Base-by-base conservation (phyloP, 306 rosid genomes). In the Corylus heterophylla region DNA sequence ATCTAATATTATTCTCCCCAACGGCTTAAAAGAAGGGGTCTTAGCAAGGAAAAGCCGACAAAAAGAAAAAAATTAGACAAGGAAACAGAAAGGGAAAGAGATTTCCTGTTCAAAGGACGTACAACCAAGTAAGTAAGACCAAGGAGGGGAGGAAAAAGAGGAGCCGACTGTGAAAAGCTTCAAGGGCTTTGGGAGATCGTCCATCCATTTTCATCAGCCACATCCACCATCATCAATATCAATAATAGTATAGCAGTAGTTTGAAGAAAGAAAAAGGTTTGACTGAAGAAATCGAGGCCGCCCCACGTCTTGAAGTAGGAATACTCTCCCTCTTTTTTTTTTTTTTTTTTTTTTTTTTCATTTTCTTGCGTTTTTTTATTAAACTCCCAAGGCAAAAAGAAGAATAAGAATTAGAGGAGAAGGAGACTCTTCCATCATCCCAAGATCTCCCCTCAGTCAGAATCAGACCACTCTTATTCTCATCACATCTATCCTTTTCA, bases 241-340 rank as follows among this genome's bases (percentile, higher is more conserved):
- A n/a, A 67, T 18, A 66, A 16, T 64, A 42, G 29, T 18, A 67
- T 37, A 66, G 50, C 47, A 67, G 71, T 39, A 42, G 72, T 39
- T 68, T 68, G 51, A 68, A 49, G 71, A 81, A 77, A 25, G 49
- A 58, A 74, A 54, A 49, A 78, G 78, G 78, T 73, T 86, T 86
- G 87, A 86, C 89, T 50, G 77, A 77, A 71, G 85, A 83, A 80
- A 80, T 80, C 81, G 71, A 86, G 81, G 80, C 80, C 72, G n/a
- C 20, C 73, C 71, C 74, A 61, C 73, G 71, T 50, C 78, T 47
- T 54, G 27, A 73, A 42, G 20, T 17, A 58, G 42, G 50, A 48
- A 47, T 74, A 12, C 66, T 81, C 29, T 42, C 37, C 4, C 22
- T 22, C 45, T 31, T 74, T 50, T 62, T 12, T 72, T 48, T n/a